phyloP scores from a whole-genome alignment of 495 filamentous ascomycete species.

The Tuber indicum region DNA sequence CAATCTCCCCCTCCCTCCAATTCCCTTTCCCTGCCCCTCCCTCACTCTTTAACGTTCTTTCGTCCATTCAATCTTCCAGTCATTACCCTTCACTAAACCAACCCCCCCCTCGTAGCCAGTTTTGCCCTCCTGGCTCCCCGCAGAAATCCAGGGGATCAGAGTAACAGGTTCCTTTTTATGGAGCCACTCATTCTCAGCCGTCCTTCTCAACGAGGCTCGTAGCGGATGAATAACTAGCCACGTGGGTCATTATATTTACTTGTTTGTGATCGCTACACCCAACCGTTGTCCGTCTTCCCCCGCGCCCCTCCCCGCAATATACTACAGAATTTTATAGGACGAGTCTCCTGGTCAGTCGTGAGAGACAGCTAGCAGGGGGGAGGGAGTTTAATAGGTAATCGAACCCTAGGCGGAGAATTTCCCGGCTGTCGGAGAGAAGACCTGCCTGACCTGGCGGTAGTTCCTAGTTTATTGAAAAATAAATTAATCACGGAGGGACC shows the following conservation, averaged over 20 bases:
- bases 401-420: slow-evolving; percentile 38
- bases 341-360: slow-evolving; percentile 34
- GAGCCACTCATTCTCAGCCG: slow-evolving; percentile 27
- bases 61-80: not conserved
- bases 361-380: slow-evolving; percentile 7
- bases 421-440: slow-evolving; percentile 32
- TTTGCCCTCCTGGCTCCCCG: not conserved
- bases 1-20: not conserved
- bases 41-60: not conserved
- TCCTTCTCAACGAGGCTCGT: slow-evolving; percentile 15
- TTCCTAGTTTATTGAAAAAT: slow-evolving; percentile 16
- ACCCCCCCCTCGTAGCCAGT: not conserved
- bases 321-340: slow-evolving; percentile 27
- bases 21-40: not conserved
- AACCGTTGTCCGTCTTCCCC: not conserved
- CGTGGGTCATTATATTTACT: slow-evolving; percentile 4
- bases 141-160: slow-evolving; percentile 21
- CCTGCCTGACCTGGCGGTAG: slow-evolving; percentile 15
- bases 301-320: slow-evolving; percentile 28
- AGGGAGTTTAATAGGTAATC: slow-evolving; percentile 24
- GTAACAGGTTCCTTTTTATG: slow-evolving; percentile 16
- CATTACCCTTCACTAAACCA: not conserved
- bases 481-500: slow-evolving; percentile 12
- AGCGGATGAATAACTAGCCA: slow-evolving; percentile 27
- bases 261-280: slow-evolving; percentile 20